Base-by-base conservation (phyloP, 192 early-diverging fungal species). In the Fimicolochytrium jonesii region DNA sequence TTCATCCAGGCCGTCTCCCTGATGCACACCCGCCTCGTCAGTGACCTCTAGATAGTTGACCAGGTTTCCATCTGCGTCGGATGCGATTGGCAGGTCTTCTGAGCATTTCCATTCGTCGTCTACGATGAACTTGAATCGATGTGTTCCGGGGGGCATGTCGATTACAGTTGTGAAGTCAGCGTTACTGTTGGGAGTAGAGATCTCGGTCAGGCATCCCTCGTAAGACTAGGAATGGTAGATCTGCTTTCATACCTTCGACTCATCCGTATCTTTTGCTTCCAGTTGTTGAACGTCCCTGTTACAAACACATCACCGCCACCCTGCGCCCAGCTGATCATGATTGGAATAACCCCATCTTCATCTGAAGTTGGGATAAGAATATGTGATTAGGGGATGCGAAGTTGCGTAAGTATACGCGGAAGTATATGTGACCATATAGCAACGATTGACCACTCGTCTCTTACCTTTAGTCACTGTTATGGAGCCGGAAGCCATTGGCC, bases 61-160 rank as follows among this genome's bases (percentile, higher is more conserved):
- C 23, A 97, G 67, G 60, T 97, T 97, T 43, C 96, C 96, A 63
- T 97, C 91, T 3, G 89, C 84, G 63, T 98, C 96, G 0, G 91
- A 90, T 1, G 92, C 92, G 39, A 90, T 89, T 48, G 92, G 87
- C 43, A 96, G 73, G 50, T 93, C 88, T 48, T 90, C 90, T 0
- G 89, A 91, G 56, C 94, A 97, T 55, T 92, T 91, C 96, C 96
- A 98, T 61, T 96, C 93, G 62, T 94, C 92, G 68, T 98, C 94
- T 5, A 98, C 94, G 70, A 98, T 96, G 62, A 93, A 98, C 75
- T 98, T 98, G 51, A 97, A 84, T 64, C 88, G 88, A 72, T 98
- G 94, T 3, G 91, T 95, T 39, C 94, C 94, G 20, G 88, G 86
- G n/a, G 91, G 89, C 56, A 98, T 75, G 64, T 95, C 88, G 23